Evolutionary conservation across 192 early-diverging fungal genomes (phyloP), one percentile per base, ranked within the genome.

Genomic region (Dissophora globulifera): DNA sequence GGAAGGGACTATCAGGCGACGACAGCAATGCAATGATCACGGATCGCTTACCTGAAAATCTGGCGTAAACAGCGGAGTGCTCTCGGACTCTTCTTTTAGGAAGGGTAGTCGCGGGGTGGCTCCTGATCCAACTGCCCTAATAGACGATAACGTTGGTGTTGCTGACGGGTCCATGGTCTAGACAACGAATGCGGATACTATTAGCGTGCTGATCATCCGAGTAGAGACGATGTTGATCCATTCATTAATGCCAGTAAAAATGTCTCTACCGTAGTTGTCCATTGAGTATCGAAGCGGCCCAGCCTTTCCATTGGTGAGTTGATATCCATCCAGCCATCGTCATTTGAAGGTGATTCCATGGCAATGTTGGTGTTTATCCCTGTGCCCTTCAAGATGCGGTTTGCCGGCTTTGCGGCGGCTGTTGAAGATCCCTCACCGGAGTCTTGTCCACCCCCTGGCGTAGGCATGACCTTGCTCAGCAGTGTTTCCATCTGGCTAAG

Each of bases 401-500:
- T 69, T 33, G 22, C 35, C 9, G 52, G 19, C 32, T 16, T 33
- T 6, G 40, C 4, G 5, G 38, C 33, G 5, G 62, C 35, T n/a
- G 35, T 27, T 25, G 67, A 69, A 9, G 57, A 49, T 30, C 46
- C 62, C n/a, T 50, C 53, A 11, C 50, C 43, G 6, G 47, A 9
- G 46, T 59, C 49, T 3, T 55, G 43, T 61, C 13, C 30, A 20
- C 45, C 50, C 19, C 30, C 46, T 25, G 47, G 56, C 15, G 69
- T 62, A 20, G 72, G 72, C 64, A 76, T 76, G 45, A 76, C 72
- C 29, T 76, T 76, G 58, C 72, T 76, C 20, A 76, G 64, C 1
- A 76, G 50, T 12, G 62, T 61, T n/a, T 76, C 72, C 72, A 76
- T 76, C 23, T 65, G 63, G 31, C 62, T 65, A 31, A 76, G 31